These are phyloP conservation scores for Phaseolus lunatus DNA, from an alignment of 306 rosid species.

Conservation along the genomic window DNA sequence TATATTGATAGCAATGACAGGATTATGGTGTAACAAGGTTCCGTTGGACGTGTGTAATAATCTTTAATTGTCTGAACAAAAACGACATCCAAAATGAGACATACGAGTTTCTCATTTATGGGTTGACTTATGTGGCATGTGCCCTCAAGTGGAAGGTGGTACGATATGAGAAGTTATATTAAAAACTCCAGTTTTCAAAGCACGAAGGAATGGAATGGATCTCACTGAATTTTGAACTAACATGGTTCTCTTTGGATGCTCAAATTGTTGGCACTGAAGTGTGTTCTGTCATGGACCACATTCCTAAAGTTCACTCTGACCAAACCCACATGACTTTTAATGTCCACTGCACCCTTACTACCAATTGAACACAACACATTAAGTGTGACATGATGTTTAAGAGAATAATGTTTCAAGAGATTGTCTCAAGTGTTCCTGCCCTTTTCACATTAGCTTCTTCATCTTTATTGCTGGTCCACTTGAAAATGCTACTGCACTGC, in stretches of 20 bases:
- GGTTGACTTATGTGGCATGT: conserved; percentile 20
- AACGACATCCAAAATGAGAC: conserved; percentile 29
- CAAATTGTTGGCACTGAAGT: conserved; percentile 18
- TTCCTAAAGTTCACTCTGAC: conserved; percentile 25
- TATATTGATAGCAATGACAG: neutral
- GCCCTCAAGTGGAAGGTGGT: conserved; percentile 1
- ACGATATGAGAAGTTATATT: conserved; percentile 10
- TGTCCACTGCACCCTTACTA: neutral
- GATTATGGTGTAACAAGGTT: conserved; percentile 12
- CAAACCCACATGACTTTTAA: conserved; percentile 41
- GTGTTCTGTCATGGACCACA: conserved; percentile 42
- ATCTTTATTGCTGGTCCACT: conserved; percentile 38
- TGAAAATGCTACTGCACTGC: conserved; percentile 6
- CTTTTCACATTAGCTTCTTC: neutral
- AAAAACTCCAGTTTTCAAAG: conserved; percentile 33
- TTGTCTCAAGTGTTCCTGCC: conserved; percentile 30
- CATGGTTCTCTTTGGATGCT: conserved; percentile 30
- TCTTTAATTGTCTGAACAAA: conserved; percentile 15
- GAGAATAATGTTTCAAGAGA: conserved; percentile 31
- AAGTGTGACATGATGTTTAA: conserved; percentile 8
- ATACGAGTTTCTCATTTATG: conserved; percentile 23
- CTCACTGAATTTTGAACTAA: conserved; percentile 31
- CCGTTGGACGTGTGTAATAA: conserved; percentile 23
- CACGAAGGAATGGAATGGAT: conserved; percentile 16
- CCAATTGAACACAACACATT: conserved; percentile 33